phyloP scores from a whole-genome alignment of 2,329 filamentous ascomycete genomes.

The Monilinia vaccinii-corymbosi region DNA sequence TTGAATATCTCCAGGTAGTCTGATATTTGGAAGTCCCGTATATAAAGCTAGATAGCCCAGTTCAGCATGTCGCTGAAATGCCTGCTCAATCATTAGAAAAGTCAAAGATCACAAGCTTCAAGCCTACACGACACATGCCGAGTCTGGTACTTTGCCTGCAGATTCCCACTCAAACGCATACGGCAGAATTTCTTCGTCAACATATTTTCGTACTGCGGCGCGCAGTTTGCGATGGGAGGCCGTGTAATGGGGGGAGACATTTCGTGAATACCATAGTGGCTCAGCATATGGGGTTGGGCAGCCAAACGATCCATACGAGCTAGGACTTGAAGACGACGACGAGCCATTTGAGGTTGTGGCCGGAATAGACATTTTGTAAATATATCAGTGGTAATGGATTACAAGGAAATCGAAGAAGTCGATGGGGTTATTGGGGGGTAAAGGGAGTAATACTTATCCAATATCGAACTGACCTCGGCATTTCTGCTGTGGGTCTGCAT shows the following conservation, averaged over 20 bases:
- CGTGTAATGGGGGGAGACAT: slow-evolving; percentile 49
- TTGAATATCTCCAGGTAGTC: slow-evolving; percentile 37
- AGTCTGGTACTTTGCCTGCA: slow-evolving; percentile 40
- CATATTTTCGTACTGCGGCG: slow-evolving; percentile 46
- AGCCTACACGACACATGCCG: slow-evolving; percentile 32
- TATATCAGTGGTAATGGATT: background rate
- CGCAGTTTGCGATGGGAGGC: slow-evolving; percentile 51
- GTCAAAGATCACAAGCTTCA: slow-evolving; percentile 3
- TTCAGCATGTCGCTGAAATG: slow-evolving; percentile 25
- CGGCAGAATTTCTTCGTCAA: slow-evolving; percentile 49
- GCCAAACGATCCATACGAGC: slow-evolving; percentile 19
- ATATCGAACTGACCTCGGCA: background rate
- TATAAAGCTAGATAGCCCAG: slow-evolving; percentile 29
- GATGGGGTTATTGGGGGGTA: background rate
- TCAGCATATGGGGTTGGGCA: slow-evolving; percentile 26
- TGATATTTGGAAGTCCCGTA: slow-evolving; percentile 32
- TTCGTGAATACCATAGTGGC: slow-evolving; percentile 28
- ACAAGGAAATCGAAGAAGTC: background rate
- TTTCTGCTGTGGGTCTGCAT: background rate
- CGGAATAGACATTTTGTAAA: background rate
- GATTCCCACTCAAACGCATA: slow-evolving; percentile 56
- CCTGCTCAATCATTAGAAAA: slow-evolving; percentile 14
- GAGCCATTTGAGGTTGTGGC: background rate
- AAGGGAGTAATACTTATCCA: background rate
- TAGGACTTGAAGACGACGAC: background rate